A percentile compares a stretch with the other conserved stretches of the same genome.
Evolutionary conservation across 305 asterid species (phyloP).

Genomic region (Coffea humblotiana): DNA sequence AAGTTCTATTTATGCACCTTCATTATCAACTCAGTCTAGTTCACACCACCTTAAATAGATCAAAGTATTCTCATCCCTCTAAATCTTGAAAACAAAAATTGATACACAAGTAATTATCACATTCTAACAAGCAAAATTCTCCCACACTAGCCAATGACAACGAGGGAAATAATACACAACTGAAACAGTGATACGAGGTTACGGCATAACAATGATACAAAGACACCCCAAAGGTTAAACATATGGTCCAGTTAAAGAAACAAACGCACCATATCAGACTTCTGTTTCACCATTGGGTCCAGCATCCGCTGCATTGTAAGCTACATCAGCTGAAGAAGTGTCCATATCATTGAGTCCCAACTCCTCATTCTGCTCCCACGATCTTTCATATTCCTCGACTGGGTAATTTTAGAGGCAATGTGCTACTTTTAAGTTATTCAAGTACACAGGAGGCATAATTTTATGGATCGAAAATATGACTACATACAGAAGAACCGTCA

Average conservation of each 20-base stretch:
- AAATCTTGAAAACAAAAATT: no score
- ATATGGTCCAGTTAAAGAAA: background rate
- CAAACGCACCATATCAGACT: background rate
- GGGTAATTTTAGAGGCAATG: background rate
- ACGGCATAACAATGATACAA: background rate
- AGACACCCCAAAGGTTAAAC: background rate
- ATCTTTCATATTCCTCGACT: conserved; percentile 86
- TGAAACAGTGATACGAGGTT: background rate
- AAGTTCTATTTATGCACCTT: background rate
- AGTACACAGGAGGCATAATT: background rate
- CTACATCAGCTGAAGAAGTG: conserved; percentile 74
- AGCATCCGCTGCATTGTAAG: conserved; percentile 32
- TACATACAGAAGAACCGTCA: background rate
- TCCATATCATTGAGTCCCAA: conserved; percentile 94
- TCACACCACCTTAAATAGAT: no score
- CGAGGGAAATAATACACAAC: no score
- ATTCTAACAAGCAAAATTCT: no score
- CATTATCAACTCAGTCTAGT: no score
- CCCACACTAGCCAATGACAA: no score
- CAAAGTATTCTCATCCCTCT: no score
- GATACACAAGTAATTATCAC: no score
- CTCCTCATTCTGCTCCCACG: conserved; percentile 98
- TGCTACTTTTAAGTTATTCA: background rate
- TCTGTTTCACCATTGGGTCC: conserved; percentile 11
- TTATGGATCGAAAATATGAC: background rate